Conservation (phyloP, 176 grass and related monocot genomes). For the Zizania latifolia region DNA sequence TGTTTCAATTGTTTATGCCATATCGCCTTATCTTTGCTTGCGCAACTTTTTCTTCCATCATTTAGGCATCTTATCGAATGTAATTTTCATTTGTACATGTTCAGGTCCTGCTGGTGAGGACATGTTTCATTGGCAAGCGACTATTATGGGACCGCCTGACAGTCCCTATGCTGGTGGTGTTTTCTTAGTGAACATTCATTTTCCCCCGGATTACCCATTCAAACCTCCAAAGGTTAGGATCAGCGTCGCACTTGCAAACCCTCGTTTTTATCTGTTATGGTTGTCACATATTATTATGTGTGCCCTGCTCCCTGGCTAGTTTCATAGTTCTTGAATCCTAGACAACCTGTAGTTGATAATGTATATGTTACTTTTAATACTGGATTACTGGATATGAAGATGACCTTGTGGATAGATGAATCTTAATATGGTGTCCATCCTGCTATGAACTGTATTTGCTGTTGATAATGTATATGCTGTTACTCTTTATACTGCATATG, state of each 20-base stretch:
- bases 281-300: not conserved
- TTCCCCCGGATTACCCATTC: constrained; percentile 54
- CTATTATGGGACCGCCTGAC: constrained; percentile 56
- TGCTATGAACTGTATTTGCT: not conserved
- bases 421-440: not conserved
- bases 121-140: constrained; percentile 62
- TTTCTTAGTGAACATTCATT: constrained; percentile 62
- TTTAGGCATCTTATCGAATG: constrained; percentile 17
- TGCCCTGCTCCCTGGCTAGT: not conserved
- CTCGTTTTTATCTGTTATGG: not conserved
- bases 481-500: not conserved
- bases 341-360: not conserved
- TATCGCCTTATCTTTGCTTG: not conserved
- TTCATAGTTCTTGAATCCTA: not conserved
- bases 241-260: not conserved
- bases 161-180: constrained; percentile 54
- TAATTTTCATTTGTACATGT: constrained; percentile 19
- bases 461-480: not conserved
- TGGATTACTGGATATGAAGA: not conserved
- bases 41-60: not conserved
- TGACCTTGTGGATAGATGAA: not conserved
- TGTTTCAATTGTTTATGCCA: not conserved
- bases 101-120: constrained; percentile 59
- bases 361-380: not conserved
- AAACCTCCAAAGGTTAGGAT: constrained; percentile 41